Evolutionary conservation across 257 asterid genomes (phyloP).

Genomic region (Solanum tarapatanum): DNA sequence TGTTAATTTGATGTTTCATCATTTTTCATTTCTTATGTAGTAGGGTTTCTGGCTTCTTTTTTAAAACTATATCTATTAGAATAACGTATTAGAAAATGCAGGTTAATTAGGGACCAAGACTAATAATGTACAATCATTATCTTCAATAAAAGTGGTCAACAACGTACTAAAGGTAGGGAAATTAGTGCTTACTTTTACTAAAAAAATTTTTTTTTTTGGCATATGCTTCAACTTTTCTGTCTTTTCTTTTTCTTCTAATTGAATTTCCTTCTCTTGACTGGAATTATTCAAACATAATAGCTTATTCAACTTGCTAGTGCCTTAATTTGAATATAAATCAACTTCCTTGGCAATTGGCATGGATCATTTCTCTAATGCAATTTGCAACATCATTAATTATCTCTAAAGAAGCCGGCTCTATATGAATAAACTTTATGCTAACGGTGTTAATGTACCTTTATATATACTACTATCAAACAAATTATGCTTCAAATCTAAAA

Average conservation of each 20-base stretch:
- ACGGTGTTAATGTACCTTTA: neutral
- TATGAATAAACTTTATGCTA: neutral
- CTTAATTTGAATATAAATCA: neutral
- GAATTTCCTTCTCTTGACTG: neutral
- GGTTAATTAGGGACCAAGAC: neutral
- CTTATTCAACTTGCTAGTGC: neutral
- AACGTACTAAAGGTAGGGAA: neutral
- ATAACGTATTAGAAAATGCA: neutral
- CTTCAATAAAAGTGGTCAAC: neutral
- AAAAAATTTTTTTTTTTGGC: neutral
- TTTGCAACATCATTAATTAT: neutral
- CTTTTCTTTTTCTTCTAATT: neutral
- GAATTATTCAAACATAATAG: neutral
- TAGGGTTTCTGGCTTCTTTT: neutral
- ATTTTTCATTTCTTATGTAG: neutral
- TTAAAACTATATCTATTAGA: neutral
- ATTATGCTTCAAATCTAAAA: neutral
- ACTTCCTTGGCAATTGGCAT: neutral
- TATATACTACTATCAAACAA: neutral
- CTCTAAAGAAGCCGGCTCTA: neutral
- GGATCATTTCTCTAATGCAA: neutral
- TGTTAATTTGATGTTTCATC: neutral
- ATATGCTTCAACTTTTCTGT: neutral
- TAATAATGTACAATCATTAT: neutral
- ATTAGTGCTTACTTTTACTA: neutral